Base-by-base conservation (phyloP, 495 filamentous ascomycete genomes). In the Bryoglossum gracile region DNA sequence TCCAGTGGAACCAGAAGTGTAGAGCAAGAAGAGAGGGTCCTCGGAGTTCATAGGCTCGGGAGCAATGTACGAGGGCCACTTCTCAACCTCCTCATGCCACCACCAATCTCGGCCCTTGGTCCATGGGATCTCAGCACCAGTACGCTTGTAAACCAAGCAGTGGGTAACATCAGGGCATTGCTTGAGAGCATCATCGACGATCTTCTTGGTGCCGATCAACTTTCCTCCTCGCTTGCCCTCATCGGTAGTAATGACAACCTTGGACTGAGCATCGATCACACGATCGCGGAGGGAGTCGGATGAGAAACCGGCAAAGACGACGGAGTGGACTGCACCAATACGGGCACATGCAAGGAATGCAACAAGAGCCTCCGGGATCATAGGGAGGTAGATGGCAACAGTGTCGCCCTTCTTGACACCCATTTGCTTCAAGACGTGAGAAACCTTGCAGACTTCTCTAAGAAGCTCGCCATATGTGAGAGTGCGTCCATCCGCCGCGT, bases 1-100 rank as follows among this genome's bases (percentile, higher is more conserved):
- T 19, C 92, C 92, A 13, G 92, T 99, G 0, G 91, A 96, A 8
- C 92, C 92, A 32, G 92, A 97, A 1, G 92, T 99, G 70, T 99
- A 97, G 43, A 99, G 83, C 47, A 99, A 68, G 81, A 97, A 99
- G 8, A 99, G 78, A 35, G 92, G 94, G 56, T 99, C 92, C 66
- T 99, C 92, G 1, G 92, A 85, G 71, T 71, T 86, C 76, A 99
- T 81, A 43, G 81, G 65, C 68, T 90, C 89, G 9, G 91, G 90
- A 19, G 90, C 72, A 59, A 90, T 77, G 72, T 96, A 97, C 43
- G 78, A 71, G 22, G 94, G 92, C 73, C 84, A 97, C 68, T 96
- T 97, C 67, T 90, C 87, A 24, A 87, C 79, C 75, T 99, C 89
- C 70, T 96, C 92, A 65, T 97, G 86, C 92, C 92, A 99, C 92